Conservation (phyloP, 2,329 filamentous ascomycete species). For the Helminthosporium solani region DNA sequence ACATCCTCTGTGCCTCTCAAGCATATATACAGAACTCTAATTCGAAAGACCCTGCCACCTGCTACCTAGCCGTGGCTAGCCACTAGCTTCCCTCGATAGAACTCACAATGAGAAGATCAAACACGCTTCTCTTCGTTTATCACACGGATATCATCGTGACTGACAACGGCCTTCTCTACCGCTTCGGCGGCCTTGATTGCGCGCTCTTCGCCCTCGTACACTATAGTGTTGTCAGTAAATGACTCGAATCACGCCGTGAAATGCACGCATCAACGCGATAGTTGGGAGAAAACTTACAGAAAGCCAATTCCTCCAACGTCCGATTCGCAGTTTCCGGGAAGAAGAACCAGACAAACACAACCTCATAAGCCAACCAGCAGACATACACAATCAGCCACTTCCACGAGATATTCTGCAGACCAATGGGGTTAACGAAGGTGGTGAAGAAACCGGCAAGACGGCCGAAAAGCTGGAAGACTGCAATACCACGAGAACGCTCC, state of each 20-base stretch:
- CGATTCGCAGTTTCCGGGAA: slow-evolving; percentile 68
- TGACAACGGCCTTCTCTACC: slow-evolving; percentile 18
- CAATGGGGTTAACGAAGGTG: slow-evolving; percentile 61
- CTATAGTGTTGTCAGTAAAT: slow-evolving; percentile 7
- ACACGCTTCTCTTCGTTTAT: background rate
- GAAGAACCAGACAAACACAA: slow-evolving; percentile 63
- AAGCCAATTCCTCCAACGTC: slow-evolving; percentile 65
- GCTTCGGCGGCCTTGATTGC: slow-evolving; percentile 15
- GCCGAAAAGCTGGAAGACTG: slow-evolving; percentile 61
- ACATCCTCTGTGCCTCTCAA: background rate
- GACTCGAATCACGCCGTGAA: background rate
- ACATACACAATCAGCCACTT: slow-evolving; percentile 63
- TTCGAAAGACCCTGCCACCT: background rate
- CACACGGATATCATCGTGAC: background rate
- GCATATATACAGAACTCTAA: background rate
- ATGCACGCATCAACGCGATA: background rate
- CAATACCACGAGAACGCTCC: slow-evolving; percentile 48
- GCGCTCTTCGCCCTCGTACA: slow-evolving; percentile 23
- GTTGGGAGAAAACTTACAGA: slow-evolving; percentile 14
- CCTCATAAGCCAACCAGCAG: slow-evolving; percentile 59
- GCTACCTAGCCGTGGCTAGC: no score
- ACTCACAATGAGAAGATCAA: background rate
- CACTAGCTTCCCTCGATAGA: background rate
- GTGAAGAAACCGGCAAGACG: slow-evolving; percentile 61
- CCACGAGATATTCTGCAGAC: slow-evolving; percentile 62